These are phyloP conservation scores for Artemisia argyi DNA, from an alignment of 129 eudicot genomes.

Conservation along the genomic window DNA sequence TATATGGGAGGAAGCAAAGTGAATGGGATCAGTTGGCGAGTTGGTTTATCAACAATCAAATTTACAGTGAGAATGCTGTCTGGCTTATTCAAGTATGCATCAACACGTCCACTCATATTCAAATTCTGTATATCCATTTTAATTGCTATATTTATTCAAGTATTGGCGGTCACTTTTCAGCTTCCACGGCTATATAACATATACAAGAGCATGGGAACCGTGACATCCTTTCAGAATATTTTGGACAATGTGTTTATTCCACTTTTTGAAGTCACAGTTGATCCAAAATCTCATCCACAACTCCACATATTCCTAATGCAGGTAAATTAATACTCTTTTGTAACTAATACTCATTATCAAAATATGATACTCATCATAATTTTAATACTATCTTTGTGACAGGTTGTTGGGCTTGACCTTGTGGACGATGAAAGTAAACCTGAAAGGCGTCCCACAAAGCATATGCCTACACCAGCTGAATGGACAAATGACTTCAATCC, in stretches of 20 bases:
- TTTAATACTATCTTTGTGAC: not conserved
- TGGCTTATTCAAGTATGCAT: slow-evolving; percentile 70
- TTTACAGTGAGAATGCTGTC: slow-evolving; percentile 70
- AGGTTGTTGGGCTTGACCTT: slow-evolving; percentile 78
- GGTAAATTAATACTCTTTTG: slow-evolving; percentile 30
- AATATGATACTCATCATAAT: not conserved
- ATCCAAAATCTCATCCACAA: slow-evolving; percentile 69
- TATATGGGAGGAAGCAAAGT: slow-evolving; percentile 83
- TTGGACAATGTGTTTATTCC: slow-evolving; percentile 67
- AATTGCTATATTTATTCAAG: not conserved
- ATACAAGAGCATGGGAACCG: slow-evolving; percentile 67
- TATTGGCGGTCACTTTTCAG: slow-evolving; percentile 24
- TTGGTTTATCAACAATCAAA: slow-evolving; percentile 69
- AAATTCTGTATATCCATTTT: not conserved
- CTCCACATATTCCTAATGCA: slow-evolving; percentile 66
- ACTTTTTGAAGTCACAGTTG: slow-evolving; percentile 61
- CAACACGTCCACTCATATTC: not conserved
- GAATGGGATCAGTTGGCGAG: slow-evolving; percentile 80
- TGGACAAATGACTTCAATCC: slow-evolving; percentile 82
- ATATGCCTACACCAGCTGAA: slow-evolving; percentile 72
- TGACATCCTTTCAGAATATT: slow-evolving; percentile 65
- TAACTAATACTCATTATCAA: not conserved
- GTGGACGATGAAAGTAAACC: slow-evolving; percentile 81
- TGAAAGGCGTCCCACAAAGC: slow-evolving; percentile 75
- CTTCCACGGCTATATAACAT: slow-evolving; percentile 67